Evolutionary conservation across 805 yeast genomes (phyloP).

Genomic region (Metschnikowia lochheadii): DNA sequence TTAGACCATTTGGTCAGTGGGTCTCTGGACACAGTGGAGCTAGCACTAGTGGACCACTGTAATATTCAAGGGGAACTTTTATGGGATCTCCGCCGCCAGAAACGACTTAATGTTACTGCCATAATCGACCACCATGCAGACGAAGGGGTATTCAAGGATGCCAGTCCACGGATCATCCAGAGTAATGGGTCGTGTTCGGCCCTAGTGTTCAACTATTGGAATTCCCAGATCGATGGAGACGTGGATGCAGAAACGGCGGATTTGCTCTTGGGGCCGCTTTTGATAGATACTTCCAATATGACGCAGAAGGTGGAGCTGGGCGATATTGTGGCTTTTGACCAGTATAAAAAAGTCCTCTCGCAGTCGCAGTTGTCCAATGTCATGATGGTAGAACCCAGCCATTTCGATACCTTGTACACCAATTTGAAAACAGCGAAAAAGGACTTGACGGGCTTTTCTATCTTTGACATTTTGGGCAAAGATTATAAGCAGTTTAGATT

Average conservation of each 20-base stretch:
- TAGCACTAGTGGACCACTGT: constrained; percentile 79
- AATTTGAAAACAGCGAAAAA: constrained; percentile 48
- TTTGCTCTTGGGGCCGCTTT: constrained; percentile 61
- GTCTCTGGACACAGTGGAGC: background rate
- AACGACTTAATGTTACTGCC: constrained; percentile 39
- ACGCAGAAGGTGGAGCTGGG: constrained; percentile 55
- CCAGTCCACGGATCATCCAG: constrained; percentile 58
- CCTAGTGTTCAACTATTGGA: constrained; percentile 65
- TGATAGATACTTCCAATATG: constrained; percentile 74
- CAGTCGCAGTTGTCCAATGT: constrained; percentile 10
- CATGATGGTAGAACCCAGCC: constrained; percentile 2
- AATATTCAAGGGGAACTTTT: constrained; percentile 50
- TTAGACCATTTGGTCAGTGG: constrained; percentile 43
- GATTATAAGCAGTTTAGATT: constrained; percentile 76
- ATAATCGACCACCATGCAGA: constrained; percentile 91
- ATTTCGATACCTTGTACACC: constrained; percentile 15
- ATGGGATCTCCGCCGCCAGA: constrained; percentile 22
- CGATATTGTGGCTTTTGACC: constrained; percentile 47
- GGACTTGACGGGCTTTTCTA: constrained; percentile 59
- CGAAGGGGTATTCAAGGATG: constrained; percentile 45
- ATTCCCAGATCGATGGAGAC: constrained; percentile 17
- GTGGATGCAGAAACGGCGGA: constrained; percentile 33
- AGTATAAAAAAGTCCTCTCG: constrained; percentile 29
- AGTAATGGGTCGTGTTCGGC: constrained; percentile 77
- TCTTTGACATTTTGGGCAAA: constrained; percentile 64